These are phyloP conservation scores for Dryas octopetala DNA, from an alignment of 306 rosid genomes.

Conservation along the genomic window DNA sequence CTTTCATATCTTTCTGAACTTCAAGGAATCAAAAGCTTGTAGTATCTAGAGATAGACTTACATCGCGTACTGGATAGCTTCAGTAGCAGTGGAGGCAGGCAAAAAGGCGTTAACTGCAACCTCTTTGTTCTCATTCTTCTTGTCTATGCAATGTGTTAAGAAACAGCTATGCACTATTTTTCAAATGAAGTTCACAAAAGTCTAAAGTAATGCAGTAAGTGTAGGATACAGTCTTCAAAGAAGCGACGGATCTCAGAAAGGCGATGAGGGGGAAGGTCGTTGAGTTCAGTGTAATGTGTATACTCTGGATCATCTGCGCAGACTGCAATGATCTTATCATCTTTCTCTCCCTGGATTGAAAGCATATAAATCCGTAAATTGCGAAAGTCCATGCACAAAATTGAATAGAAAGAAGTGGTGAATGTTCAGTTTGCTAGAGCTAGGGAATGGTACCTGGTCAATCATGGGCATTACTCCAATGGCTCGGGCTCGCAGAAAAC, in stretches of 20 bases:
- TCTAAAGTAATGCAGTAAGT: constrained; percentile 8
- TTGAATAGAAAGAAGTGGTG: background rate
- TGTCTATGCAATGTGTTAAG: constrained; percentile 60
- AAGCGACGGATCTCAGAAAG: constrained; percentile 87
- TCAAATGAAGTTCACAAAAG: background rate
- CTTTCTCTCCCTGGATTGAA: constrained; percentile 78
- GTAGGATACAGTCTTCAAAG: constrained; percentile 96
- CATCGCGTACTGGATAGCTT: constrained; percentile 91
- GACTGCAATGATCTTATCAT: constrained; percentile 96
- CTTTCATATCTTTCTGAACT: background rate
- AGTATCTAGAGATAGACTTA: constrained; percentile 35
- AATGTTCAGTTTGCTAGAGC: constrained; percentile 8
- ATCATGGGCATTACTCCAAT: constrained; percentile 99
- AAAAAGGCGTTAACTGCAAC: constrained; percentile 90
- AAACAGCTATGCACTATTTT: background rate
- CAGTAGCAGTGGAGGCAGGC: constrained; percentile 65
- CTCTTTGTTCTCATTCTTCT: constrained; percentile 96
- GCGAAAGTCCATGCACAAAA: constrained; percentile 6
- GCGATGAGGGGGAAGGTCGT: constrained; percentile 93
- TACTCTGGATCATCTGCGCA: constrained; percentile 98
- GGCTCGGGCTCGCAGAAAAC: constrained; percentile 89
- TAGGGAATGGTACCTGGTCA: constrained; percentile 64
- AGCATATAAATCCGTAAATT: background rate
- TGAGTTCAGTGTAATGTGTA: constrained; percentile 70
- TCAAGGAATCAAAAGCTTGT: background rate